Conservation (phyloP, 192 early-diverging fungal genomes). For the Linnemannia hyalina region DNA sequence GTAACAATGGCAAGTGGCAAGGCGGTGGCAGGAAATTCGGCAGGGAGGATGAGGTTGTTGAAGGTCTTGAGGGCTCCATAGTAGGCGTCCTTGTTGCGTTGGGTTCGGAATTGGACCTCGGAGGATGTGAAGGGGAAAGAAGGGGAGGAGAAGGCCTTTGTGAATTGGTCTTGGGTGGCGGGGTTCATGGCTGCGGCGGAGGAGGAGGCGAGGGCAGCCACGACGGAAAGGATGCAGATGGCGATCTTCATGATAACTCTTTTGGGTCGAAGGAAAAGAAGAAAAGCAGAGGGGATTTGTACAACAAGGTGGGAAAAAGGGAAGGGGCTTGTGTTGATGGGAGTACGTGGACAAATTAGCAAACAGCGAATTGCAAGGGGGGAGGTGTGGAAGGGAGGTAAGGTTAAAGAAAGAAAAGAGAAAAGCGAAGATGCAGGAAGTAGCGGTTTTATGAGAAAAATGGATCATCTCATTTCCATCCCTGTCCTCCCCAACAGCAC, state of each 20-base stretch:
- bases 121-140: conserved; percentile 17
- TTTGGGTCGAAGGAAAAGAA: background rate
- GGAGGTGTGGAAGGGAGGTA: background rate
- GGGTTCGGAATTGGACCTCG: conserved; percentile 50
- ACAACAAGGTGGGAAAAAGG: background rate
- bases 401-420: conserved; percentile 23
- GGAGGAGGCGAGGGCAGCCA: conserved; percentile 34
- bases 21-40: conserved; percentile 41
- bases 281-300: background rate
- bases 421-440: background rate
- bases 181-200: conserved; percentile 24
- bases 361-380: background rate
- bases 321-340: background rate
- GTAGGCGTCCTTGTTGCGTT: conserved; percentile 34
- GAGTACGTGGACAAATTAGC: background rate
- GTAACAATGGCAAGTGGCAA: conserved; percentile 38
- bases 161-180: conserved; percentile 19
- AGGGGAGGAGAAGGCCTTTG: conserved; percentile 10
- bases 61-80: conserved; percentile 51
- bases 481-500: too few relatives aligned
- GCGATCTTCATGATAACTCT: conserved; percentile 40
- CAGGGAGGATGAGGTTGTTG: conserved; percentile 52
- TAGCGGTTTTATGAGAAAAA: too few relatives aligned
- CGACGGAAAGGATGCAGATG: conserved; percentile 41
- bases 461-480: too few relatives aligned